These are phyloP conservation scores for Capsella rubella DNA, from an alignment of 441 rosid species.

Conservation along the genomic window DNA sequence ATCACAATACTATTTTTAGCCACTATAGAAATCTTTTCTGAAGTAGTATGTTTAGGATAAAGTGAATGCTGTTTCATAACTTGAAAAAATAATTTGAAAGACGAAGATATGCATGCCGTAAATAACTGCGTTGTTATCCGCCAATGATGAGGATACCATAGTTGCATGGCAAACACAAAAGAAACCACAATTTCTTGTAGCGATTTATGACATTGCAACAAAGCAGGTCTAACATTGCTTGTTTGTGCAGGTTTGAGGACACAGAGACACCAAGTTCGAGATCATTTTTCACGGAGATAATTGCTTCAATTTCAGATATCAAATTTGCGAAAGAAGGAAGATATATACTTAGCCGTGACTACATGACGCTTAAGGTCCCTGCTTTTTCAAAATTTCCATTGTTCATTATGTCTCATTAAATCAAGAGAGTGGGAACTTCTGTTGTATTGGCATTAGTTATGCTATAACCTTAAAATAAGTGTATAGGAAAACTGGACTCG, in stretches of 20 bases:
- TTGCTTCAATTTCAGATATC: constrained; percentile 67
- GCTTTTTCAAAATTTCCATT: background rate
- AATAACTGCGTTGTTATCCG: constrained; percentile 10
- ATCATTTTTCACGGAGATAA: constrained; percentile 71
- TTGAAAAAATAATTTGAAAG: background rate
- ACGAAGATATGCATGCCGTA: constrained; percentile 2
- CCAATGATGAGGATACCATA: constrained; percentile 16
- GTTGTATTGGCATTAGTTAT: constrained; percentile 22
- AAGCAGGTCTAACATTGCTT: constrained; percentile 22
- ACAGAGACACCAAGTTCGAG: constrained; percentile 58
- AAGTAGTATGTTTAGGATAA: constrained; percentile 6
- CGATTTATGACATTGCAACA: constrained; percentile 16
- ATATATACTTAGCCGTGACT: constrained; percentile 67
- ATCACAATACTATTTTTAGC: background rate
- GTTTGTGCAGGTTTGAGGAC: constrained; percentile 59
- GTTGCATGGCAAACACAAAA: constrained; percentile 17
- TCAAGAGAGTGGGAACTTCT: constrained; percentile 8
- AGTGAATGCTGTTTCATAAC: constrained; percentile 17
- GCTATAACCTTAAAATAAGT: constrained; percentile 1
- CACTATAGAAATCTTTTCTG: background rate
- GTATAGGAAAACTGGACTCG: background rate
- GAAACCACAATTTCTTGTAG: constrained; percentile 24
- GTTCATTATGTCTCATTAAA: constrained; percentile 21
- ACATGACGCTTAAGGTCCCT: constrained; percentile 69
- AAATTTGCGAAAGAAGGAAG: constrained; percentile 64